Percentiles rank a stretch among this genome's conserved stretches.
Evolutionary conservation across 805 yeast genomes (phyloP).

Genomic region (Spathaspora girioi): DNA sequence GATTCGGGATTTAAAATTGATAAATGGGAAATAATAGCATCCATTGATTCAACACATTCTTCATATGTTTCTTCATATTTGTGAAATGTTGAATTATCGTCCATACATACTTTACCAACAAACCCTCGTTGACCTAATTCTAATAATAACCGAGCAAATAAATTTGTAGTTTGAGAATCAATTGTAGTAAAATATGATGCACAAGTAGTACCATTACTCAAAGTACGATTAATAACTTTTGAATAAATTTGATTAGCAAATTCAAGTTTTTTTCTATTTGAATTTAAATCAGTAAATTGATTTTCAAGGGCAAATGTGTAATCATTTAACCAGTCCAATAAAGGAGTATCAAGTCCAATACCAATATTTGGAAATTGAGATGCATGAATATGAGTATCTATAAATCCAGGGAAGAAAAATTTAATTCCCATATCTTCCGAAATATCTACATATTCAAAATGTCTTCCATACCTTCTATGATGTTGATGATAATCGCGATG

Average conservation of each 20-base stretch:
- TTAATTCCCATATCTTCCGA: conserved; percentile 30
- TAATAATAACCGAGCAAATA: conserved; percentile 70
- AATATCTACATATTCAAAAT: conserved; percentile 24
- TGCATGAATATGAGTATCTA: conserved; percentile 46
- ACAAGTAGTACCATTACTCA: conserved; percentile 82
- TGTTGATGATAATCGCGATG: not conserved
- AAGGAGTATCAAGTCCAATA: conserved; percentile 78
- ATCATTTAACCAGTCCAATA: conserved; percentile 82
- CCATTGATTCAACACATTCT: conserved; percentile 52
- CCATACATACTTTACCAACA: conserved; percentile 94
- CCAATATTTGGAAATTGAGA: conserved; percentile 44
- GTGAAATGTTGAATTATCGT: conserved; percentile 62
- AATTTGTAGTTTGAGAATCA: conserved; percentile 69
- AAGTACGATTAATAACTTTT: conserved; percentile 64
- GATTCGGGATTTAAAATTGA: conserved; percentile 48
- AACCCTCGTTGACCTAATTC: conserved; percentile 78
- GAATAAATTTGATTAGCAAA: conserved; percentile 62
- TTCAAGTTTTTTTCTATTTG: conserved; percentile 28
- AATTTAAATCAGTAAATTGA: conserved; percentile 35
- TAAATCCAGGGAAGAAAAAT: conserved; percentile 60
- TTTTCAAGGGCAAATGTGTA: conserved; percentile 91
- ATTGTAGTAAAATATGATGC: conserved; percentile 91
- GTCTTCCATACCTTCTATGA: not conserved
- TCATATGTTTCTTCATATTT: conserved; percentile 62
- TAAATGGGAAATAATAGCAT: conserved; percentile 55